Evolutionary conservation across 139 green algal genomes (phyloP).

Genomic region (Coelastrella sp.): DNA sequence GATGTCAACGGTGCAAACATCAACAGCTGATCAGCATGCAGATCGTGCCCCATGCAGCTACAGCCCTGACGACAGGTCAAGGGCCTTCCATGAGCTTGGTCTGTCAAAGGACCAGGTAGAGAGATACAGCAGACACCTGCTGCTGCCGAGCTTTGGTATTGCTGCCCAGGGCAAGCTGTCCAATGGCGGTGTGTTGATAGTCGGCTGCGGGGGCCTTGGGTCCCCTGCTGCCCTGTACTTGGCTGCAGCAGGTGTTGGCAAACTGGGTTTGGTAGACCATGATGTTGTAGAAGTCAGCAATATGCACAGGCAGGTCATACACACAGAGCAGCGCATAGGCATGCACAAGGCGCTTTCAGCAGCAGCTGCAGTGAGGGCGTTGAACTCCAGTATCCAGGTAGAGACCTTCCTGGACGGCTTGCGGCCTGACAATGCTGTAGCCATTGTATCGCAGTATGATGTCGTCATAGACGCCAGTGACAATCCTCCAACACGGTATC

Average conservation of each 20-base stretch:
- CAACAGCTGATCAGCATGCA: neutral
- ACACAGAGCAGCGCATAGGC: slow-evolving; percentile 79
- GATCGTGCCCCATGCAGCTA: neutral
- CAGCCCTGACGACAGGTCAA: neutral
- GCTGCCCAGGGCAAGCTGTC: slow-evolving; percentile 79
- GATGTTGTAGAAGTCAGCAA: slow-evolving; percentile 91
- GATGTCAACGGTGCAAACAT: neutral
- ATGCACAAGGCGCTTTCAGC: slow-evolving; percentile 87
- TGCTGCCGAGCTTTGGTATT: slow-evolving; percentile 86
- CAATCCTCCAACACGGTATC: slow-evolving; percentile 95
- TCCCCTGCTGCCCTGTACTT: slow-evolving; percentile 89
- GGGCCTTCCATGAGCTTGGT: slow-evolving; percentile 50
- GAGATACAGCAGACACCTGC: slow-evolving; percentile 89
- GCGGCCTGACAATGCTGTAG: slow-evolving; percentile 75
- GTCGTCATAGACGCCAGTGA: slow-evolving; percentile 95
- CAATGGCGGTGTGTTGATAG: slow-evolving; percentile 77
- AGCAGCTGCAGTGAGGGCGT: slow-evolving; percentile 54
- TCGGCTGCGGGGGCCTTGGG: slow-evolving; percentile 93
- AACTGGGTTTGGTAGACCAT: slow-evolving; percentile 86
- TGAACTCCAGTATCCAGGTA: slow-evolving; percentile 82
- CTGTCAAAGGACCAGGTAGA: slow-evolving; percentile 76
- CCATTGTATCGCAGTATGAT: slow-evolving; percentile 82
- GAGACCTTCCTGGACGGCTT: slow-evolving; percentile 74
- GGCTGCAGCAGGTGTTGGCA: slow-evolving; percentile 83
- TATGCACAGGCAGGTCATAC: slow-evolving; percentile 86